Evolutionary conservation across 2,329 filamentous ascomycete genomes (phyloP), one percentile per base, ranked within the genome.

Genomic region (Byssothecium circinans): DNA sequence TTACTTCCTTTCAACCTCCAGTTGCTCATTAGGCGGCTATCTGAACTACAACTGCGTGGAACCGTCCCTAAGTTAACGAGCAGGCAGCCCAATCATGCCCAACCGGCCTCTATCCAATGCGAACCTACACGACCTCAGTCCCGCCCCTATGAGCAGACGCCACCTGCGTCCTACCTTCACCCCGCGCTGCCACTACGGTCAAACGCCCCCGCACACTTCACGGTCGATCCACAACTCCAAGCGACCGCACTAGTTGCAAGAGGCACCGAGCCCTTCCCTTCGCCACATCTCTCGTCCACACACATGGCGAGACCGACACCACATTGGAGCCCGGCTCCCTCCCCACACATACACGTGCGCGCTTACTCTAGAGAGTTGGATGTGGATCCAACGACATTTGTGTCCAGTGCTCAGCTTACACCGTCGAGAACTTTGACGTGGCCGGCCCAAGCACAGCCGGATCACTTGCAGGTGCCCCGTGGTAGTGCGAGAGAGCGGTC

Each of bases 31-130:
- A 22, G 7, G 4, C 29, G n/a, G 5, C 15, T 15, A 8, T n/a
- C 11, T 18, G 22, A 38, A 22, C 25, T 33, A 14, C 6, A 41
- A 7, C 8, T 42, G 3, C 33, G 27, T 23, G 20, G 27, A 41
- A 41, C 35, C 5, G 18, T 40, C 15, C 36, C 43, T 40, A 41
- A 45, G 40, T 40, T 45, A 40, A 45, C 35, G 10, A 35, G 29
- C 15, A 25, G 27, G 15, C 36, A 45, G 43, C 27, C 43, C 43
- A 40, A 36, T 27, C 11, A 20, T 20, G 15, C 19, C 19, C 17
- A 12, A 10, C 2, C 36, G 18, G 23, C 18, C 17, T 40, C 43
- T 22, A 10, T 25, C 15, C 43, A 19, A 8, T 8, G 4, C 25
- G 22, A 15, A 23, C 43, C 36, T 35, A 23, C 27, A 18, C 25